These are phyloP conservation scores for Populus davidiana DNA, from an alignment of 345 rosid genomes.

Conservation along the genomic window DNA sequence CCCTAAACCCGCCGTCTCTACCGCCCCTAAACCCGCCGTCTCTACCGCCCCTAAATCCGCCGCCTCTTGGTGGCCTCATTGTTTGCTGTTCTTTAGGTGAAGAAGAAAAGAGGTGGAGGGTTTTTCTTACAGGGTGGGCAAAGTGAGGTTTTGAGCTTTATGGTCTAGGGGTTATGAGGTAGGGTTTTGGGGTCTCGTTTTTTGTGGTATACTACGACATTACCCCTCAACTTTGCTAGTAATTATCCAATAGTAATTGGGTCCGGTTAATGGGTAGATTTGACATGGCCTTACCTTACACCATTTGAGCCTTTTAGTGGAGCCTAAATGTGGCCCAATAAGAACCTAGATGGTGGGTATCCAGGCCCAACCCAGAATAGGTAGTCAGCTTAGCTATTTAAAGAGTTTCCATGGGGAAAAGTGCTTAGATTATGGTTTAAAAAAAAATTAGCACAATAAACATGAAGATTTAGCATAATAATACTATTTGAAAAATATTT, in stretches of 20 bases:
- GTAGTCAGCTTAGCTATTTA: neutral
- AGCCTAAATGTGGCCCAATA: neutral
- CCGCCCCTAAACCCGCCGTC: slow-evolving; percentile 7
- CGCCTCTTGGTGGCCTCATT: slow-evolving; percentile 30
- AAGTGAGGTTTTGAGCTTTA: neutral
- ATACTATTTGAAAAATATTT: no score
- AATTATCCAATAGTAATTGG: neutral
- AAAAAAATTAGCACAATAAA: no score
- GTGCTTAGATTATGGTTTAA: neutral
- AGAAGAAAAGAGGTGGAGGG: neutral
- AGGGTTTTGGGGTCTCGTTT: neutral
- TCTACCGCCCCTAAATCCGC: slow-evolving; percentile 20
- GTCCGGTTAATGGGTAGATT: neutral
- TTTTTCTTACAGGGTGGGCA: neutral
- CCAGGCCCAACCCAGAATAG: neutral
- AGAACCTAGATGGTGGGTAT: neutral
- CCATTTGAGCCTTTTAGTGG: neutral
- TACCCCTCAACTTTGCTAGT: neutral
- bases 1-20: slow-evolving; percentile 8
- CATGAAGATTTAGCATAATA: no score
- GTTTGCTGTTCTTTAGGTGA: neutral
- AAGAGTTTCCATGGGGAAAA: neutral
- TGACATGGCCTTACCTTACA: neutral
- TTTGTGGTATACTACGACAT: neutral
- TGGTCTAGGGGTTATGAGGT: slow-evolving; percentile 1